Conservation (phyloP, 306 rosid species). For the Dryas alaskensis region DNA sequence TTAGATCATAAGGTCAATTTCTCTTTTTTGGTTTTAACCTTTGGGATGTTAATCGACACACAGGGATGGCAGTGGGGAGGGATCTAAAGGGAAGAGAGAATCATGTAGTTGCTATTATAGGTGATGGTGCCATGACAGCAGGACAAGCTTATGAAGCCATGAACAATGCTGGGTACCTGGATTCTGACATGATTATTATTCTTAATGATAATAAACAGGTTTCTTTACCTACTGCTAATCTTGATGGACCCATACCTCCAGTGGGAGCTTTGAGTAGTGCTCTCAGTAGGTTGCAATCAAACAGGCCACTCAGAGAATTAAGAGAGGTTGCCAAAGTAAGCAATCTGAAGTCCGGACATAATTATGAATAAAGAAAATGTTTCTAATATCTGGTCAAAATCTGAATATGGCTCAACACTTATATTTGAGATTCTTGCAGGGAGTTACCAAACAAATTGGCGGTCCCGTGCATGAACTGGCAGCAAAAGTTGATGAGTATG, state of each 20-base stretch:
- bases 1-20: not conserved
- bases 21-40: constrained; percentile 25
- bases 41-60: constrained; percentile 23
- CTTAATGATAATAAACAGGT: constrained; percentile 98
- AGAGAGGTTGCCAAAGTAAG: constrained; percentile 98
- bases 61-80: constrained; percentile 99
- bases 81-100: constrained; percentile 80
- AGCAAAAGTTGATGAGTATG: constrained; percentile 96
- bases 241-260: constrained; percentile 85
- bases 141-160: constrained; percentile 99
- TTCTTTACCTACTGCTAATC: constrained; percentile 89
- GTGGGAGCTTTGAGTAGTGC: constrained; percentile 99
- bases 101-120: constrained; percentile 79
- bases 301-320: constrained; percentile 88
- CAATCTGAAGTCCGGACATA: not conserved
- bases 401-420: constrained; percentile 18
- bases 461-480: constrained; percentile 96
- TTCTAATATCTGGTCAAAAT: constrained; percentile 3
- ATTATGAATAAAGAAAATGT: not conserved
- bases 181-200: constrained; percentile 95
- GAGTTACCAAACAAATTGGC: constrained; percentile 85
- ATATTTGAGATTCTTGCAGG: constrained; percentile 46
- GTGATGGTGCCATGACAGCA: constrained; percentile 99
- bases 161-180: constrained; percentile 97
- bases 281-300: constrained; percentile 85